Base-by-base conservation (phyloP, 83 land plant genomes). In the Diphasiastrum complanatum region DNA sequence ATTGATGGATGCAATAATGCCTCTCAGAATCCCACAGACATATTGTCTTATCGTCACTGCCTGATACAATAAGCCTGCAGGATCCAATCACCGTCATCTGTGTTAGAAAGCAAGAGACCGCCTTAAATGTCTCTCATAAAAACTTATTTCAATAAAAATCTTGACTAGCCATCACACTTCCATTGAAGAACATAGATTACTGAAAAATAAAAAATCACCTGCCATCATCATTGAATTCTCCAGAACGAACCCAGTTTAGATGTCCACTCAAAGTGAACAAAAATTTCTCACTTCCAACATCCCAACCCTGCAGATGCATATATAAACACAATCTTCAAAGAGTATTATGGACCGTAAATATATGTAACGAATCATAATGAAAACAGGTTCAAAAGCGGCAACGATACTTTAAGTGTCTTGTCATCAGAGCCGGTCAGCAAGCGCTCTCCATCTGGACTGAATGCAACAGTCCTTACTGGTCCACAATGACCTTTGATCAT, bases 241-340 rank as follows among this genome's bases (percentile, higher is more conserved):
- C 78, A 50, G 74, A 75, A 47, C 74, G 40, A 56, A 75, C 66
- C 78, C 78, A 75, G 35, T 75, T 75, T 27, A 75, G 27, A 50
- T 75, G 78, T 28, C 78, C 78, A 36, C 8, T 53, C 24, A 75
- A 57, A 19, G 63, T 47, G 27, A 33, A 26, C 22, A 68, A 26
- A 34, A 68, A 75, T 2, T 71, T 69, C 23, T 75, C 75, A 34
- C 53, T 64, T n/a, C 63, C 66, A 1, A 75, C 78, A 33, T 69
- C 52, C 78, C 78, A 75, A 26, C 56, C 60, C 78, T 75, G 71
- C 35, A 11, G 18, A 16, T 28, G n/a, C 36, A 43, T 5, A 5
- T 18, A 49, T 49, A 19, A 49, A 38, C 12, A 8, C 43, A 38
- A 10, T 8, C 10, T 49, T 49, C 10, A 11, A 11, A 5, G 52